Evolutionary conservation across 805 yeast species (phyloP).

Genomic region (Metschnikowia dekortorum): DNA sequence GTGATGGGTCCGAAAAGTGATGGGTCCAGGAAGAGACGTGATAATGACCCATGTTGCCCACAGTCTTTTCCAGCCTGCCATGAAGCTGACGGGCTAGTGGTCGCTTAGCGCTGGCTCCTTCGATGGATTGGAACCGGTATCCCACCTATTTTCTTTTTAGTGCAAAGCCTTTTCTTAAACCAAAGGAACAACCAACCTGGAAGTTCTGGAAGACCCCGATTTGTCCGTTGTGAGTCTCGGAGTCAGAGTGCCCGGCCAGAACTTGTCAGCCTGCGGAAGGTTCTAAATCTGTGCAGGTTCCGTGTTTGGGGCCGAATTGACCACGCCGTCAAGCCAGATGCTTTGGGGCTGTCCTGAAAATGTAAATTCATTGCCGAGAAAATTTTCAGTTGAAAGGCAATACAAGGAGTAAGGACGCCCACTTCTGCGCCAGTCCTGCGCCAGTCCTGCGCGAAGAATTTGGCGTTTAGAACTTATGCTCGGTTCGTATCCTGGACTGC

Average conservation of each 20-base stretch:
- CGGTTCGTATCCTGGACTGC: conserved; percentile 54
- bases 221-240: conserved; percentile 42
- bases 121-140: conserved; percentile 53
- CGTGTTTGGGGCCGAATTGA: conserved; percentile 42
- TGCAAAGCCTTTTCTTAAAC: conserved; percentile 44
- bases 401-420: conserved; percentile 44
- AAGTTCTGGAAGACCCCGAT: conserved; percentile 48
- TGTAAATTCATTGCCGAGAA: conserved; percentile 42
- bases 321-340: conserved; percentile 38
- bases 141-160: conserved; percentile 44
- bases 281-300: conserved; percentile 46
- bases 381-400: conserved; percentile 51
- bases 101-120: conserved; percentile 49
- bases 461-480: conserved; percentile 49
- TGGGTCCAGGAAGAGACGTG: conserved; percentile 26
- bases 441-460: conserved; percentile 36
- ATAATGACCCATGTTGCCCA: conserved; percentile 43
- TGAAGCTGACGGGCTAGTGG: conserved; percentile 40
- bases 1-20: neutral
- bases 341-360: conserved; percentile 43
- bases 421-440: conserved; percentile 24
- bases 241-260: conserved; percentile 53
- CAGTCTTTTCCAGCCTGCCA: conserved; percentile 31
- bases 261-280: conserved; percentile 52
- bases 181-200: conserved; percentile 44